Evolutionary conservation across 306 rosid genomes (phyloP).

Genomic region (Hippophae rhamnoides): DNA sequence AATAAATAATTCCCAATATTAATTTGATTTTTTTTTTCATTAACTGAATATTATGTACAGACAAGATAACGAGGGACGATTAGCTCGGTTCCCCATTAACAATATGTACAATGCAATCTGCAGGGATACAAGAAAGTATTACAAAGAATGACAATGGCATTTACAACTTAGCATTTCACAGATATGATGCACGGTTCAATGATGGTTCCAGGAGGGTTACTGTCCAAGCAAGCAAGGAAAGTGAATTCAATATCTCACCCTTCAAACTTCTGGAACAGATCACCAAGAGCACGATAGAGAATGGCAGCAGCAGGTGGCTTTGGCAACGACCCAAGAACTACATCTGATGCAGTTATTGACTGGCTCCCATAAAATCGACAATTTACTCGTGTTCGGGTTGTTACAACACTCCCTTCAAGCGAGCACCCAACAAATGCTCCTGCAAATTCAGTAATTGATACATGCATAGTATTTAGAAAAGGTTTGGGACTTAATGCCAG

Average conservation of each 20-base stretch:
- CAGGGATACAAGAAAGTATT: too few species aligned
- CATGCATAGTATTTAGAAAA: background rate
- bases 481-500: too few species aligned
- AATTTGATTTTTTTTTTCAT: too few species aligned
- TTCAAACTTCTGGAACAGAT: conserved; percentile 52
- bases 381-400: conserved; percentile 56
- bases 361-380: conserved; percentile 76
- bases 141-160: too few species aligned
- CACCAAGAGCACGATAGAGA: conserved; percentile 69
- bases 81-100: background rate
- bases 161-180: too few species aligned
- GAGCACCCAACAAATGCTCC: conserved; percentile 98
- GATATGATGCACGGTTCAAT: background rate
- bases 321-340: conserved; percentile 81
- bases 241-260: conserved; percentile 6
- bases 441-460: conserved; percentile 27
- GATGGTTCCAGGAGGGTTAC: conserved; percentile 7
- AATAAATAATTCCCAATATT: too few species aligned
- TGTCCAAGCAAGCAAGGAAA: conserved; percentile 6
- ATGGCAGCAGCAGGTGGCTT: conserved; percentile 83
- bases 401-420: conserved; percentile 74
- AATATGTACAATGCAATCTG: conserved; percentile 6
- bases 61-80: background rate
- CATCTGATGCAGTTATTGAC: conserved; percentile 57
- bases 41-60: background rate